Base-by-base conservation (phyloP, 2,329 filamentous ascomycete genomes). In the Colletotrichum gigasporum region DNA sequence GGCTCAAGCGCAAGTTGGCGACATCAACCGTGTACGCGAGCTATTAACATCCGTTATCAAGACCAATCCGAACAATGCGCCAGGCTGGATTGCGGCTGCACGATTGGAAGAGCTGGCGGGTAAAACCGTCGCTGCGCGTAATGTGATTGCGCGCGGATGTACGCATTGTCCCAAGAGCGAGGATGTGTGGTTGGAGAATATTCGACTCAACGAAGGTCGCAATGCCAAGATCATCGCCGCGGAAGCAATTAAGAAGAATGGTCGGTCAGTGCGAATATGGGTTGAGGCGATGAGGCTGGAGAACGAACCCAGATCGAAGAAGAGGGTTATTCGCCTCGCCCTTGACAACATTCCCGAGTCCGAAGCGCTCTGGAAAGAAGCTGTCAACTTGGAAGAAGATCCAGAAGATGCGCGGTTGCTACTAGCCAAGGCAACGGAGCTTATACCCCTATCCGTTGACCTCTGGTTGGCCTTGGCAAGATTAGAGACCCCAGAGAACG, bases 181-280 rank as follows among this genome's bases (percentile, higher is more conserved):
- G 76, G 96, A 97, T 74, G 92, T 91, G 5, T 99, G 96, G 96
- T 81, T 98, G 39, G 96, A 99, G 76, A 96, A 95, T 58, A 98
- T 99, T 69, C 89, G 94, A 56, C 83, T 99, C 3, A 97, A 97
- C 76, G 93, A 97, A 72, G 89, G 90, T 22, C 90, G 93, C 56
- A 99, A 98, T 71, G 94, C 95, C 59, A 98, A 97, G 79, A 90
- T 99, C 66, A 97, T 99, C 69, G 96, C 94, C 6, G 93, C 94
- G 8, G 91, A 94, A 69, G 96, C 95, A 3, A 96, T 99, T 73
- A 93, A 96, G 76, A 90, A 93, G 54, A 98, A 98, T 70, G 91
- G 93, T 66, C 88, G 90, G 59, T 97, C 94, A 0, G 94, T 97
- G 9, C 87, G 90, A 68, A 82, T 99, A 8, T 99, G 96, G 96